Percentiles rank a stretch among this genome's conserved stretches.
These are phyloP conservation scores for Lichtheimia hyalospora DNA, from an alignment of 371 early-diverging fungal species.

Conservation along the genomic window DNA sequence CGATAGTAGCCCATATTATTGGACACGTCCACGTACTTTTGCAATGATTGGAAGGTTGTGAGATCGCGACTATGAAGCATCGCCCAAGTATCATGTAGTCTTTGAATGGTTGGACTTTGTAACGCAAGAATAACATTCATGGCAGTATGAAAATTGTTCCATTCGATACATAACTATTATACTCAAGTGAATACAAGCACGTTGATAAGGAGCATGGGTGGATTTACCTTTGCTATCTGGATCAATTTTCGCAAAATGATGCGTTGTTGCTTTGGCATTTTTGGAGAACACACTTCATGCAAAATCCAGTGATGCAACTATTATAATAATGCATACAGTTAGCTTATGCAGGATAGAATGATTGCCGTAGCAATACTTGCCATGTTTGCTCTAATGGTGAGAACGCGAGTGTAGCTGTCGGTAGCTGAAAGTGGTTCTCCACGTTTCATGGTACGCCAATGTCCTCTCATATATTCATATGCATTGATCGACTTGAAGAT, in stretches of 20 bases:
- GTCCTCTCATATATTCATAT: conserved; percentile 21
- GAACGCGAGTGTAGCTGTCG: not conserved
- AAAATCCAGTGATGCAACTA: conserved; percentile 76
- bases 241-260: conserved; percentile 32
- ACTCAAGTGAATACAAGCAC: not conserved
- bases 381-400: conserved; percentile 25
- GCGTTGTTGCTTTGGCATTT: conserved; percentile 27
- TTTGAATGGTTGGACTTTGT: conserved; percentile 23
- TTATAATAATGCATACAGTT: conserved; percentile 75
- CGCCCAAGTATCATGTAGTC: conserved; percentile 32
- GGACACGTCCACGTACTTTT: conserved; percentile 38
- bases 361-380: not conserved
- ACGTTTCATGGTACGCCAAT: not conserved
- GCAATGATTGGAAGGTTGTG: conserved; percentile 25
- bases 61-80: conserved; percentile 30
- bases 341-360: too few species aligned
- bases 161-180: conserved; percentile 28
- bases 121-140: conserved; percentile 50
- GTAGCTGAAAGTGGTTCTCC: not conserved
- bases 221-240: conserved; percentile 42
- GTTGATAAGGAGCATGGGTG: not conserved
- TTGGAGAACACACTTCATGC: conserved; percentile 32
- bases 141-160: conserved; percentile 49
- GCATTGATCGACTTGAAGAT: conserved; percentile 32
- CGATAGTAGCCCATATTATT: conserved; percentile 48